A percentile compares a stretch with the other conserved stretches of the same genome.
Evolutionary conservation across 176 grass and related monocot species (phyloP).

Genomic region (Musa beccarii): DNA sequence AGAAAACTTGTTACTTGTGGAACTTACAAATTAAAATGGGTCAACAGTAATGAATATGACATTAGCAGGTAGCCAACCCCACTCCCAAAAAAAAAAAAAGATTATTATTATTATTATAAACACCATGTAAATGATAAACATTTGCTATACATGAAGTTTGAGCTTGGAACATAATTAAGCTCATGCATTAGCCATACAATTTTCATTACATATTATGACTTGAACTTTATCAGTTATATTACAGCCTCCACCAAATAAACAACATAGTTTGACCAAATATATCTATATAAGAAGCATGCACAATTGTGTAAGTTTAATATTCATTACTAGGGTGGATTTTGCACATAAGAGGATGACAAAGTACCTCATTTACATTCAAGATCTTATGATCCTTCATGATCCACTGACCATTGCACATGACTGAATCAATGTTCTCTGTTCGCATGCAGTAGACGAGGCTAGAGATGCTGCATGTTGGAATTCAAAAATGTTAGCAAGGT

Average conservation of each 20-base stretch:
- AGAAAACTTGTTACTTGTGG: no score
- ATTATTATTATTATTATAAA: no score
- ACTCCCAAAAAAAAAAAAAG: no score
- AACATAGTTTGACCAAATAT: no score
- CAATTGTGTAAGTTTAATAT: background rate
- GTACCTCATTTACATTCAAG: constrained; percentile 36
- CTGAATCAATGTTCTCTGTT: constrained; percentile 44
- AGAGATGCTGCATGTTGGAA: constrained; percentile 30
- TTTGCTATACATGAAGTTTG: background rate
- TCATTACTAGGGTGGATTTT: background rate
- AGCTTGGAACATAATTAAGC: background rate
- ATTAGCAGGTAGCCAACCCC: no score
- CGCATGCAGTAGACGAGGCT: constrained; percentile 44
- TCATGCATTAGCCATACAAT: no score
- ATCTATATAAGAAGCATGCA: background rate
- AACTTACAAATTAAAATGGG: no score
- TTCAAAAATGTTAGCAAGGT: constrained; percentile 8
- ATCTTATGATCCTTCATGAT: constrained; percentile 43
- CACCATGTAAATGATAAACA: background rate
- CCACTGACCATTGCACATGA: constrained; percentile 51
- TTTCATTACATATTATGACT: no score
- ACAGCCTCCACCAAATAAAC: no score
- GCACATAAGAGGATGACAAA: background rate
- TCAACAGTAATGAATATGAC: no score
- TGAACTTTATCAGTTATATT: no score